phyloP scores from a whole-genome alignment of 1,139 yeast species.

The Pichia terricola region DNA sequence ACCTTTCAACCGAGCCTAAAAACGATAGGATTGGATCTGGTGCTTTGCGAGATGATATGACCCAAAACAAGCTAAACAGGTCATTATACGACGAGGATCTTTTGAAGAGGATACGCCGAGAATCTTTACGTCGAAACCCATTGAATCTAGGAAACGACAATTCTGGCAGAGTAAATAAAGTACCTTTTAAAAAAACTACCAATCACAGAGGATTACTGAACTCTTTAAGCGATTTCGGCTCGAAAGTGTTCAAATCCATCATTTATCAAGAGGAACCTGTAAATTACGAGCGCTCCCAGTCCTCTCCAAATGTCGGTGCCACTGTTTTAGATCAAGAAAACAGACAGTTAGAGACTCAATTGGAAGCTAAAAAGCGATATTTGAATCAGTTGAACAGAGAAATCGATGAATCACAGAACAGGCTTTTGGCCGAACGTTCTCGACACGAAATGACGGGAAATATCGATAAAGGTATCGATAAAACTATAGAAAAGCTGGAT shows the following conservation, averaged over 20 bases:
- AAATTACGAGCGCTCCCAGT: background rate
- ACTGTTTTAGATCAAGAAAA: background rate
- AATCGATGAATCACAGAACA: background rate
- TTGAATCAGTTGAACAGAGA: constrained; percentile 6
- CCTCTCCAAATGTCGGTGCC: background rate
- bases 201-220: constrained; percentile 11
- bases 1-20: background rate
- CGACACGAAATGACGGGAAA: too few species aligned
- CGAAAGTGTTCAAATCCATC: constrained; percentile 19
- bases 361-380: constrained; percentile 5
- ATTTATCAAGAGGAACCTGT: constrained; percentile 19
- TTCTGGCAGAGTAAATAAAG: background rate
- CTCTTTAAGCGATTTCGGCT: constrained; percentile 22
- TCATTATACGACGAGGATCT: constrained; percentile 13
- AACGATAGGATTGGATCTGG: constrained; percentile 5
- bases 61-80: constrained; percentile 2
- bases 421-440: too few species aligned
- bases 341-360: constrained; percentile 8
- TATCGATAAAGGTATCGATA: constrained; percentile 1
- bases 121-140: constrained; percentile 8
- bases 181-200: background rate
- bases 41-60: background rate
- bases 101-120: constrained; percentile 13
- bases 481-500: constrained; percentile 9
- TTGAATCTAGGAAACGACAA: background rate